These are phyloP conservation scores for Tilletia indica DNA, from an alignment of 1,284 basidiomycete species.

Conservation along the genomic window DNA sequence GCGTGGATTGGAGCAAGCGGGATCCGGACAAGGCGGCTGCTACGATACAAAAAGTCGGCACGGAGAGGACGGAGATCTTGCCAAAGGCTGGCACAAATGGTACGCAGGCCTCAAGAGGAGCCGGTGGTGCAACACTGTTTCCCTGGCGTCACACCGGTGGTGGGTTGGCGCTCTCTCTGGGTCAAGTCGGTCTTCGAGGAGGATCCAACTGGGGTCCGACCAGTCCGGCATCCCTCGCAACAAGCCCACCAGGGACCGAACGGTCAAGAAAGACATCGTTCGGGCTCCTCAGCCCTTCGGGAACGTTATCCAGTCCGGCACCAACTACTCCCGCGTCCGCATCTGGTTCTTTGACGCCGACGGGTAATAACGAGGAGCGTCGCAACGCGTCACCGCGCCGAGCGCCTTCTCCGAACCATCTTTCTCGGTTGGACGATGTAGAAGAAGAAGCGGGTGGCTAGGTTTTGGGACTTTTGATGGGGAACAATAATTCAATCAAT, in stretches of 20 bases:
- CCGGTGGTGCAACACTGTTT: not conserved
- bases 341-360: not conserved
- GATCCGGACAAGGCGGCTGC: conserved; percentile 15
- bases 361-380: not conserved
- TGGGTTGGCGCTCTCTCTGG: not conserved
- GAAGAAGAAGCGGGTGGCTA: conserved; percentile 9
- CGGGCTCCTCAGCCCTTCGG: conserved; percentile 5
- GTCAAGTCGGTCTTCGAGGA: conserved; percentile 6
- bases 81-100: not conserved
- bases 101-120: not conserved
- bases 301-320: no score
- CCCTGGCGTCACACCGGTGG: conserved; percentile 6
- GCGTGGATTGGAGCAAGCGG: conserved; percentile 20
- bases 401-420: not conserved
- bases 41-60: conserved; percentile 14
- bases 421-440: conserved; percentile 6
- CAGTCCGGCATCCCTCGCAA: not conserved
- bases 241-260: not conserved
- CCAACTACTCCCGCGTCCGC: no score
- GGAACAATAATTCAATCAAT: no score
- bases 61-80: not conserved
- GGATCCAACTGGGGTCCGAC: conserved; percentile 1
- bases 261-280: not conserved
- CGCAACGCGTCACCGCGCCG: not conserved
- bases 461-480: not conserved